phyloP scores from a whole-genome alignment of 306 rosid genomes.

The Pyrus betulifolia region DNA sequence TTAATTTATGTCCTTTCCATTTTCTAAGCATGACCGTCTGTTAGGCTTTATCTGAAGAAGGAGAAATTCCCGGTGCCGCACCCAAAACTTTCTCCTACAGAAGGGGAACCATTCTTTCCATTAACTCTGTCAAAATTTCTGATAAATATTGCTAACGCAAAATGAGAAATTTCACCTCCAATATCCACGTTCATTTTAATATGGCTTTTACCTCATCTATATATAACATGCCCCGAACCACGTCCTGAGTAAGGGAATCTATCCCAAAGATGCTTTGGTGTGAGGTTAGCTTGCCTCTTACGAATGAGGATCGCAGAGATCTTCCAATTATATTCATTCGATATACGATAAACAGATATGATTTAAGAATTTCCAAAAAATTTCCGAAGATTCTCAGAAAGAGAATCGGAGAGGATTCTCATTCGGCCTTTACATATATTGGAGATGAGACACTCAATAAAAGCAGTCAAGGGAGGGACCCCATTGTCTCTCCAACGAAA shows the following conservation, averaged over 20 bases:
- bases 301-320: accelerated
- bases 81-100: background rate
- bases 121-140: no score
- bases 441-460: background rate
- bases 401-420: accelerated
- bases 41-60: background rate
- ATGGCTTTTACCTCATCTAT: no score
- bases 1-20: background rate
- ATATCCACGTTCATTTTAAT: no score
- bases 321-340: accelerated
- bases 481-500: background rate
- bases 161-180: background rate
- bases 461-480: slow-evolving; percentile 1
- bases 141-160: background rate
- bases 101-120: background rate
- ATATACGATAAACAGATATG: accelerated
- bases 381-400: no score
- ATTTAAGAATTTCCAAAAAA: accelerated
- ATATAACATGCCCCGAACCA: background rate
- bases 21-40: background rate
- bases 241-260: slow-evolving; percentile 1
- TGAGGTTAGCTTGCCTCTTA: background rate
- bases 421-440: background rate
- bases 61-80: no score
- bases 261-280: background rate